Conservation (phyloP, 78 protist species). For the Dictyostelium firmibasis region DNA sequence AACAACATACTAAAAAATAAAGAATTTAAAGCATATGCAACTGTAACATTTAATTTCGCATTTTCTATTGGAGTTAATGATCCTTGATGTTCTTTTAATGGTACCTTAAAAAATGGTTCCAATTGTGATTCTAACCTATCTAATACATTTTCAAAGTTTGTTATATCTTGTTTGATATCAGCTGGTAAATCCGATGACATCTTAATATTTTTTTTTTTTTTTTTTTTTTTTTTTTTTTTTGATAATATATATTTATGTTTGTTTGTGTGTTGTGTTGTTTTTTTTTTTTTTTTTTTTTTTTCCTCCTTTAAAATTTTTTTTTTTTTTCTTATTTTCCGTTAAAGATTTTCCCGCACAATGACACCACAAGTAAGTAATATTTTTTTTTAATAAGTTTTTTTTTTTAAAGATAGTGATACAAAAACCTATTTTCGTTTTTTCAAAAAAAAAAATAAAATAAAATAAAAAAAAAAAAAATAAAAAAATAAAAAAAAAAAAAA, state of each 20-base stretch:
- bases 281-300: neutral
- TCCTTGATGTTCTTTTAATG: conserved; percentile 54
- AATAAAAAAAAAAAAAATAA: neutral
- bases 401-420: neutral
- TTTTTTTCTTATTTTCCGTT: neutral
- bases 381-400: neutral
- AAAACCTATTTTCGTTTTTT: neutral
- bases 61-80: conserved; percentile 24
- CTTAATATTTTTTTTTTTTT: neutral
- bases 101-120: conserved; percentile 53
- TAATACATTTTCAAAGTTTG: conserved; percentile 32
- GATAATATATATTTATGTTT: neutral
- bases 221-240: neutral
- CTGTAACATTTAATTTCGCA: conserved; percentile 46
- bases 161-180: conserved; percentile 47
- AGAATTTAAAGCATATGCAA: conserved; percentile 69
- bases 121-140: conserved; percentile 39
- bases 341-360: neutral
- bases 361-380: neutral
- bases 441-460: neutral
- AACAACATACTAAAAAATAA: conserved; percentile 49
- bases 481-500: neutral
- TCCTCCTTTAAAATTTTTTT: too few relatives aligned
- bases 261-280: neutral
- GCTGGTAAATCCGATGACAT: conserved; percentile 43